Evolutionary conservation across 305 asterid species (phyloP), one percentile per base, ranked within the genome.

Genomic region (Ruellia speciosa): DNA sequence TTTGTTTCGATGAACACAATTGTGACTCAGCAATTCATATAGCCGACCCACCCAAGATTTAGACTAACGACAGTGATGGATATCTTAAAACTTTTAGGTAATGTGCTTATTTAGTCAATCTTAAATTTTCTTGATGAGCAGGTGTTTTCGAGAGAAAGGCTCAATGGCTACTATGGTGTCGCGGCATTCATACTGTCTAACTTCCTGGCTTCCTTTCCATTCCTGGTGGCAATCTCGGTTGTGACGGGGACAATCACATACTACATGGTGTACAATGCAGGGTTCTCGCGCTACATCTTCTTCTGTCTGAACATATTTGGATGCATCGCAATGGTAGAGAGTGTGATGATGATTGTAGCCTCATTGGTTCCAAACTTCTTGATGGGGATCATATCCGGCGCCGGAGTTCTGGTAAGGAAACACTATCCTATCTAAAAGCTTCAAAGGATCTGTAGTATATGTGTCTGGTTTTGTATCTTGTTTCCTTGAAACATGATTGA

Each of bases 321-420:
- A 35, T 73, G 89, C 75, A 87, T 90, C 40, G 88, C 95, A 0
- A 82, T 87, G 79, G 98, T 90, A 18, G 96, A 90, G 74, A 84
- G 98, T 49, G 89, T 85, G 65, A 90, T 90, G 98, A 87, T 90
- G 98, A 81, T 87, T 16, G 89, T 90, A 18, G 98, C 98, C 58
- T 78, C 96, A 0, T 64, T 90, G 3, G 98, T 90, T 41, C 95
- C 98, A 2, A 90, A 90, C 75, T 90, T 90, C 87, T 53, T 90
- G 71, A 79, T 90, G 95, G 98, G 98, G 67, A 78, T 90, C 75
- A 79, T 90, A 18, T 73, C 89, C 11, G 98, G 98, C 0, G 96
- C 98, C 6, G 98, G 98, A 35, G 81, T 90, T 64, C 89, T 87
- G 19, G 98, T 90, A 75, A 76, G 94, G 66, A n/a, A 49, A 18